Evolutionary conservation across 352 stramenopile genomes (phyloP), one percentile per base, ranked within the genome.

Genomic region (Phytophthora citrophthora): DNA sequence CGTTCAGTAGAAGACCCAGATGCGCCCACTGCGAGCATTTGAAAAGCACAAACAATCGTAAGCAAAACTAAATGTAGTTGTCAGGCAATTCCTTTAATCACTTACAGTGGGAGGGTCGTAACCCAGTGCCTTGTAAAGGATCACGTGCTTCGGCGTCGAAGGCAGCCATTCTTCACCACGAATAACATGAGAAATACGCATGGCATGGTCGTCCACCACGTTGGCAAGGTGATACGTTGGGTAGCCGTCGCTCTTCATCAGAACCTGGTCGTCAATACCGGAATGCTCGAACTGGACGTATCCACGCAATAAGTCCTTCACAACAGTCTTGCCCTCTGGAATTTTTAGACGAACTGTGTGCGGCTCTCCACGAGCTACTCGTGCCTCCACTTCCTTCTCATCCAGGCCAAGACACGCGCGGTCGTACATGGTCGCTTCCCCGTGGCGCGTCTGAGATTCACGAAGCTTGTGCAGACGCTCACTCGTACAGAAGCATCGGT

Each of bases 131-230:
- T 95, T 91, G 76, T 98, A 97, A 54, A 98, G 59, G 5, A 97
- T 83, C 1, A 96, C 55, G 64, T 98, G 93, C 67, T 97, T 97
- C 15, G 93, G 93, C 4, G 89, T 95, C 2, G 90, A 97, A 24
- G 89, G 88, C 3, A 98, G 74, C 93, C 93, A 98, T 67, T 98
- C 93, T 54, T 99, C 97, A 8, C 96, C 97, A 29, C 97, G 94
- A 58, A 99, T 98, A 15, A 99, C 97, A 41, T 98, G 98, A 38
- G 96, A 98, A 72, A 99, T 98, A 45, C 88, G 85, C 97, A 99
- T 99, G 2, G 85, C 71, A 45, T 97, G 92, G 78, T 99, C 97
- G 76, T 99, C 97, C 2, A 99, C 93, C 12, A 98, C 97, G 50
- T 94, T 95, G 10, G 93, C 93, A 1, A 98, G 71, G 59, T 98